Conservation (phyloP, 1,284 basidiomycete species). For the Malassezia arunalokei region DNA sequence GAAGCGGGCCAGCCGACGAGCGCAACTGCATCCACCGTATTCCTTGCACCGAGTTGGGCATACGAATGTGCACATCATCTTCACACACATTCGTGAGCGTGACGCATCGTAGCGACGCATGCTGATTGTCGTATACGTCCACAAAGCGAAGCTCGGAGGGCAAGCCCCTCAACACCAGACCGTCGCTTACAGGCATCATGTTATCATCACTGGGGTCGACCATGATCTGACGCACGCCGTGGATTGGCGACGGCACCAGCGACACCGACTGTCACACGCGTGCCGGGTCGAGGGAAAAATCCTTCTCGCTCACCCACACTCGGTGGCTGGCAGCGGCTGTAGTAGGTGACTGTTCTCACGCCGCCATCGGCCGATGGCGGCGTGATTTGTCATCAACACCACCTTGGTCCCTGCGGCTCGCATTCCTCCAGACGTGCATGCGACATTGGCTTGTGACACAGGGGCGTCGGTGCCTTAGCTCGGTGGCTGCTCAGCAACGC, state of each 20-base stretch:
- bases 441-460: no score
- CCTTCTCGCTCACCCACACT: no score
- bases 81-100: conserved; percentile 13
- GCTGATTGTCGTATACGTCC: conserved; percentile 20
- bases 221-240: not conserved
- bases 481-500: not conserved
- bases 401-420: no score
- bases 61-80: not conserved
- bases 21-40: conserved; percentile 12
- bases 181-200: not conserved
- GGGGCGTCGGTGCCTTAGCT: no score
- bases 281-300: not conserved
- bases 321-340: no score
- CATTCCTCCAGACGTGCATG: no score
- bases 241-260: not conserved
- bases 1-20: not conserved
- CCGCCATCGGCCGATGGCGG: no score
- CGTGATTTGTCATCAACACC: no score
- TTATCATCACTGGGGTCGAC: not conserved
- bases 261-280: not conserved
- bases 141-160: conserved; percentile 9
- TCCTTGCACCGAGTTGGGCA: not conserved
- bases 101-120: conserved; percentile 16
- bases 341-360: no score
- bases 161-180: not conserved